Conservation (phyloP, 2,329 filamentous ascomycete species). For the Annulohypoxylon truncatum region DNA sequence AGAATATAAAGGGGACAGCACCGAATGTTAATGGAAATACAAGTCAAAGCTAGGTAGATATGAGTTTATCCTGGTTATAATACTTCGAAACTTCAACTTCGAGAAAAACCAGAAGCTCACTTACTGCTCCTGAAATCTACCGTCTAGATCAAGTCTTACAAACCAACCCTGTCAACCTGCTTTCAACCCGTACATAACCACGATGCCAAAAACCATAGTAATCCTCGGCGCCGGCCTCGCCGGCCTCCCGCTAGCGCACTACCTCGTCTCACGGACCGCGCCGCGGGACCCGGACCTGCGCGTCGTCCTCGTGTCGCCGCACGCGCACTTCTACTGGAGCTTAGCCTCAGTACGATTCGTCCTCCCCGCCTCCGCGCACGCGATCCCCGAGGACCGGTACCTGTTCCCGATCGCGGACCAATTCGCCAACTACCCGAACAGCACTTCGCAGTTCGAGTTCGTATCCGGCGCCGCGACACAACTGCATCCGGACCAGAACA, state of each 20-base stretch:
- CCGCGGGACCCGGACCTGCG: slow-evolving; percentile 53
- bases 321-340: slow-evolving; percentile 63
- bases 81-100: background rate
- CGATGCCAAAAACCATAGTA: slow-evolving; percentile 56
- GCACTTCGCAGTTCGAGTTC: slow-evolving; percentile 62
- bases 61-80: background rate
- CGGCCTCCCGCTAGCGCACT: slow-evolving; percentile 62
- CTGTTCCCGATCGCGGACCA: slow-evolving; percentile 55
- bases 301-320: slow-evolving; percentile 60
- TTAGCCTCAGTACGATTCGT: slow-evolving; percentile 61
- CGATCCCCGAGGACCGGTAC: slow-evolving; percentile 57
- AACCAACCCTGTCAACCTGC: too few relatives aligned
- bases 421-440: slow-evolving; percentile 60
- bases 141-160: background rate
- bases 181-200: background rate
- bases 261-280: slow-evolving; percentile 60
- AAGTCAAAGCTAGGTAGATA: background rate
- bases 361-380: slow-evolving; percentile 53
- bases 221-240: slow-evolving; percentile 62
- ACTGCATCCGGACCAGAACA: slow-evolving; percentile 57
- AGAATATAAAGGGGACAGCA: background rate
- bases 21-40: background rate
- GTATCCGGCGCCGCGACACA: slow-evolving; percentile 60
- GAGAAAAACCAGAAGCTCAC: background rate
- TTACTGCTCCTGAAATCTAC: background rate